These are phyloP conservation scores for Escallonia herrerae DNA, from an alignment of 129 eudicot genomes.

Conservation along the genomic window DNA sequence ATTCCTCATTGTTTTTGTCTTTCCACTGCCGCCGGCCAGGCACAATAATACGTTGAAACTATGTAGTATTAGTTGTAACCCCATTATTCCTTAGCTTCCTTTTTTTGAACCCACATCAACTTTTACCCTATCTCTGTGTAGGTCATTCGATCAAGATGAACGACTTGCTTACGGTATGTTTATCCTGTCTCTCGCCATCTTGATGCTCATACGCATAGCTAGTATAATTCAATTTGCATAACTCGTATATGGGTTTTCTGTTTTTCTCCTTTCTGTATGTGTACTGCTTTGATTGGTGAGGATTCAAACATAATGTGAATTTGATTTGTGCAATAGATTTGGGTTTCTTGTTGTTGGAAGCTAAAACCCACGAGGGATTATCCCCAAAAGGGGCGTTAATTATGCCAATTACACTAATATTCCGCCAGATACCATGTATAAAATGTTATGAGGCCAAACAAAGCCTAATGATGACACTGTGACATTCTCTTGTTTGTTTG, in stretches of 20 bases:
- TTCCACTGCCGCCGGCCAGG: constrained; percentile 4
- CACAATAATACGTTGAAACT: neutral
- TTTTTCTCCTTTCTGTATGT: neutral
- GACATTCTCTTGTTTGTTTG: too few species aligned
- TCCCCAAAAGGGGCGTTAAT: too few species aligned
- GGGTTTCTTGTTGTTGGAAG: neutral
- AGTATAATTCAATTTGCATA: neutral
- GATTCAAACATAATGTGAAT: neutral
- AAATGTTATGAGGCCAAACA: too few species aligned
- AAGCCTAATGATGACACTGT: too few species aligned
- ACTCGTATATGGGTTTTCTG: neutral
- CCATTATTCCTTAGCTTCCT: constrained; percentile 1
- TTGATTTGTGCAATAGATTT: neutral
- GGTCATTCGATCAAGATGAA: constrained; percentile 23
- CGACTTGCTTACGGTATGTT: constrained; percentile 20
- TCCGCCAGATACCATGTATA: too few species aligned
- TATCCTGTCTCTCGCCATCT: neutral
- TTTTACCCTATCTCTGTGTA: neutral
- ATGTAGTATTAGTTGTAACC: neutral
- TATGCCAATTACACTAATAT: too few species aligned
- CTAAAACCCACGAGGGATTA: too few species aligned
- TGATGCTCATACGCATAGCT: neutral
- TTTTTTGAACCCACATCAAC: neutral
- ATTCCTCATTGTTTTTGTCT: neutral
- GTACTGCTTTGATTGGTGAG: neutral